Evolutionary conservation across 2,329 filamentous ascomycete genomes (phyloP).

Genomic region (Cadophora gregata): DNA sequence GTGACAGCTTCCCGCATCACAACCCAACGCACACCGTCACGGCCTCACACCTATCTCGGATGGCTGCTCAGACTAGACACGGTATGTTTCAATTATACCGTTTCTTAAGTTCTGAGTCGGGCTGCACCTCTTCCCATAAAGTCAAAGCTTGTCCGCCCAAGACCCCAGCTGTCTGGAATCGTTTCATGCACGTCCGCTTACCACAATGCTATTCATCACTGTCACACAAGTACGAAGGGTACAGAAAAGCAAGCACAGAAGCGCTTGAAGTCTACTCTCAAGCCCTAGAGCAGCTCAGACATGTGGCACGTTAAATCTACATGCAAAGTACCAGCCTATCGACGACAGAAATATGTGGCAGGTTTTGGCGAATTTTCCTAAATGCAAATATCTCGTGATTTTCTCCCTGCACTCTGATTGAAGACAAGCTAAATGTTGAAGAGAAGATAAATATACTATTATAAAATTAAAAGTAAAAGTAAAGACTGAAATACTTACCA

Average conservation of each 20-base stretch:
- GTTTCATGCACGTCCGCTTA: conserved; percentile 24
- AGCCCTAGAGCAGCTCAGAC: not conserved
- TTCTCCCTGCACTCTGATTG: no score
- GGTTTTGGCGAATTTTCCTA: no score
- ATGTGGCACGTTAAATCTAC: not conserved
- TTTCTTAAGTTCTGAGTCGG: not conserved
- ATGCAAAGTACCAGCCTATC: not conserved
- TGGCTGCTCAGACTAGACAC: not conserved
- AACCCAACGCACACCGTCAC: not conserved
- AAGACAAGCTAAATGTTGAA: no score
- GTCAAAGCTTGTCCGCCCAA: conserved; percentile 26
- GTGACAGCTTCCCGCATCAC: not conserved
- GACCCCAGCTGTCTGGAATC: conserved; percentile 26
- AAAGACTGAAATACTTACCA: no score
- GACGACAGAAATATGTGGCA: no score
- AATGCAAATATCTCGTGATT: no score
- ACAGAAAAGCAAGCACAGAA: conserved; percentile 1
- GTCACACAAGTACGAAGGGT: not conserved
- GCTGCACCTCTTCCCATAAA: not conserved
- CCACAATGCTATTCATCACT: not conserved
- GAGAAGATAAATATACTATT: no score
- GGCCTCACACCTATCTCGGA: not conserved
- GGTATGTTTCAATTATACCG: not conserved
- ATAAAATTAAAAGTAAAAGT: no score
- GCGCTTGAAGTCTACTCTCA: conserved; percentile 3